Evolutionary conservation across 2,329 filamentous ascomycete genomes (phyloP), one percentile per base, ranked within the genome.

Genomic region (Hysterium pulicare): DNA sequence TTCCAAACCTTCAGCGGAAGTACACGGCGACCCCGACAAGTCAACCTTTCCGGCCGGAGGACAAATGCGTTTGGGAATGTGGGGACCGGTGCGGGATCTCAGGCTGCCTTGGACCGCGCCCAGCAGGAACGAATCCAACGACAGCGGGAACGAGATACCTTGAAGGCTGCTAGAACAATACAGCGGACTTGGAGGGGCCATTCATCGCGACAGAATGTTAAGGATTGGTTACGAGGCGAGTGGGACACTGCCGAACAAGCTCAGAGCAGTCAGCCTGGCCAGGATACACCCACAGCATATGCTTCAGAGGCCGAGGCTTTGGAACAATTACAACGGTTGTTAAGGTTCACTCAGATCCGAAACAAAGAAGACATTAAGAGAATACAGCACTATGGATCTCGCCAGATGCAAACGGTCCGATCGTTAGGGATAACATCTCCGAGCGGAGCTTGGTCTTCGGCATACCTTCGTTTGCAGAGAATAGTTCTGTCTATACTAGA

Each of bases 1-100:
- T 94, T 93, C 71, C 84, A 86, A 48, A 90, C 86, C 41, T 98
- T 98, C 71, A 93, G 87, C 19, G 93, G 93, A 55, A 87, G 73
- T 69, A 87, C 89, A 57, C 84, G 88, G 59, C 86, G 87, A 53
- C 84, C 86, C 48, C 84, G 93, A 52, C 90, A 96, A 66, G 89
- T 97, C 63, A 96, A 97, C 69, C 83, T 98, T 48, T 93, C 89
- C 53, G 93, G 90, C 49, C 85, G 90, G 55, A 81, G 81, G 51
- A 74, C 75, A 38, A 95, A 95, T 59, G 88, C 90, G 3, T 95
- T 93, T 66, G 83, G 77, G 39, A 68, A 67, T 41, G 66, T 78
- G 46, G 79, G 79, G 52, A 67, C 69, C 45, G 76, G 77, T 13
- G 75, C 81, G 1, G 84, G 82, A 15, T 77, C 86, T 4, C 87